Evolutionary conservation across 441 rosid genomes (phyloP), one percentile per base, ranked within the genome.

Genomic region (Bruguiera hainesii): DNA sequence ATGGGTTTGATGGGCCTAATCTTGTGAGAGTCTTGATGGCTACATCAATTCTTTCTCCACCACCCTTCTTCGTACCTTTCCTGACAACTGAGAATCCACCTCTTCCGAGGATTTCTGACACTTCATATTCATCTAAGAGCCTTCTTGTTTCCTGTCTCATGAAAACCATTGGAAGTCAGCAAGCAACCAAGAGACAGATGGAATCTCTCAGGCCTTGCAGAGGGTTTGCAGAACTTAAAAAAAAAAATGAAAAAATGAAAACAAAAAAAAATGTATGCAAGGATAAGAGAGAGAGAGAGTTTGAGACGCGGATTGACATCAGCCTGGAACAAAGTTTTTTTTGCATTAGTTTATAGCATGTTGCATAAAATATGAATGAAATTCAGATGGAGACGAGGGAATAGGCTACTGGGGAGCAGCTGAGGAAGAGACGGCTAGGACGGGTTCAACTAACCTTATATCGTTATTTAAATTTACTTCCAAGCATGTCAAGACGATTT

Each of bases 81-180:
- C 89, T 82, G 10, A 89, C 96, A 18, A 89, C 86, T 1, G 96
- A 89, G 76, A 89, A 89, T 26, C 96, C 96, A 58, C 92, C 96
- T 71, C 84, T 76, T 6, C 92, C 90, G 20, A 89, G 74, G 68
- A 85, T 71, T 33, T 80, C 83, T 1, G 74, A 51, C 31, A 89
- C 79, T 73, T 82, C 88, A 63, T 89, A 87, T 60, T 87, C 90
- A 46, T 84, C 87, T 0, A 72, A 66, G 28, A 89, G 76, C 37
- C 75, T 84, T 69, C 79, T 84, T 1, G 81, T 69, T 63, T 83
- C 87, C 70, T 83, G 81, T 61, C 79, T 84, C 91, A 88, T 83
- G 74, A 70, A 67, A 42, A 51, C 52, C 33, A 42, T 59, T 53
- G 30, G 55, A 39, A 46, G 25, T 51, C 30, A 67, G 60, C 48